These are phyloP conservation scores for Chamaenerion angustifolium DNA, from an alignment of 345 rosid species.

Conservation along the genomic window DNA sequence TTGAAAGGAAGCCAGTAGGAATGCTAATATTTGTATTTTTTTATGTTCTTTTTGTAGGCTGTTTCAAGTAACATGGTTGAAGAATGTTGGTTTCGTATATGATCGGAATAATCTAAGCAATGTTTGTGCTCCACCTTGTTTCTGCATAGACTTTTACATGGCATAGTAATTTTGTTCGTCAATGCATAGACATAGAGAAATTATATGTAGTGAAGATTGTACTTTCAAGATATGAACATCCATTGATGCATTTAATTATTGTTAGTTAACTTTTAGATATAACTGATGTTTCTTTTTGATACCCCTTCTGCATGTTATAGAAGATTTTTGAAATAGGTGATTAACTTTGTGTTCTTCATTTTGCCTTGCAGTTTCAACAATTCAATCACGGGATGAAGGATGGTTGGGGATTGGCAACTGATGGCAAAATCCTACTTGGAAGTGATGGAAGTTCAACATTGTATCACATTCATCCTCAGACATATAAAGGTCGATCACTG, in stretches of 20 bases:
- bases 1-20: neutral
- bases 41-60: slow-evolving; percentile 58
- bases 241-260: too few species aligned
- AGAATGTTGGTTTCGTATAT: slow-evolving; percentile 71
- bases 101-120: slow-evolving; percentile 52
- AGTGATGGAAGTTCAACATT: slow-evolving; percentile 82
- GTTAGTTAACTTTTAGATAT: too few species aligned
- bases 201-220: neutral
- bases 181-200: neutral
- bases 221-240: too few species aligned
- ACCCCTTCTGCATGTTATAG: too few species aligned
- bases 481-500: slow-evolving; percentile 39
- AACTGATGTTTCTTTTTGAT: too few species aligned
- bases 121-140: slow-evolving; percentile 41
- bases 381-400: slow-evolving; percentile 79
- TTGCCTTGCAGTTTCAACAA: slow-evolving; percentile 37
- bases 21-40: slow-evolving; percentile 14
- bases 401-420: slow-evolving; percentile 96
- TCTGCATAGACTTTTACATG: neutral
- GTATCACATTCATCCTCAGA: slow-evolving; percentile 58
- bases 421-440: slow-evolving; percentile 73
- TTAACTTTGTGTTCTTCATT: neutral
- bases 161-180: neutral
- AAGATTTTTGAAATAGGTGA: neutral
- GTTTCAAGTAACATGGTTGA: slow-evolving; percentile 89